phyloP scores from a whole-genome alignment of 208 protist genomes.

The Sergeia podlipaevii region DNA sequence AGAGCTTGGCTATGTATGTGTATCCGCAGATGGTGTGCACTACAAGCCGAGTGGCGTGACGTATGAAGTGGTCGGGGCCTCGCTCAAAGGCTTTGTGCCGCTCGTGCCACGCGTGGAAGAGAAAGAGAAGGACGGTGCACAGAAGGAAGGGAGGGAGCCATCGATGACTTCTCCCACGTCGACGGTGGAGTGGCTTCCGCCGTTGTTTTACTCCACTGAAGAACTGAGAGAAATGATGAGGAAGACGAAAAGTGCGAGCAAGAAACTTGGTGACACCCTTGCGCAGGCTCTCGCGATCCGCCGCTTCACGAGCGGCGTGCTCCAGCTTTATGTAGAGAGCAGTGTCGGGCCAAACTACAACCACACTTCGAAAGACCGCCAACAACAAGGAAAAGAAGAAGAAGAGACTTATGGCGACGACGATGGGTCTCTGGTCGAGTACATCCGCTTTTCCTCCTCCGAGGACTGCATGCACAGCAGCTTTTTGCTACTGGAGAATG shows the following conservation, averaged over 20 bases:
- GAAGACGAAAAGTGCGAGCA: background rate
- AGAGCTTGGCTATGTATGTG: conserved; percentile 58
- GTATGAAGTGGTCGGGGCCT: conserved; percentile 62
- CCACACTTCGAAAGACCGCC: background rate
- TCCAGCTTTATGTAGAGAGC: no score
- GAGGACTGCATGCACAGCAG: conserved; percentile 35
- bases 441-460: conserved; percentile 46
- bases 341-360: conserved; percentile 7
- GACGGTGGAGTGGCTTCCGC: conserved; percentile 17
- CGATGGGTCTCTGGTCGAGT: no score
- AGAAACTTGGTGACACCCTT: background rate
- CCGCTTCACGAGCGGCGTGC: conserved; percentile 33
- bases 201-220: conserved; percentile 18
- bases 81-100: conserved; percentile 44
- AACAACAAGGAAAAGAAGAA: background rate
- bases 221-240: background rate
- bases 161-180: background rate
- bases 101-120: conserved; percentile 7
- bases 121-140: background rate
- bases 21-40: conserved; percentile 51
- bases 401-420: conserved; percentile 17
- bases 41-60: conserved; percentile 65
- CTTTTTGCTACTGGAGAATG: conserved; percentile 26
- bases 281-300: conserved; percentile 24
- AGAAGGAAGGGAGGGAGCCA: conserved; percentile 6